Evolutionary conservation across 202 grass and related monocot species (phyloP).

Genomic region (Brachypodium distachyon): DNA sequence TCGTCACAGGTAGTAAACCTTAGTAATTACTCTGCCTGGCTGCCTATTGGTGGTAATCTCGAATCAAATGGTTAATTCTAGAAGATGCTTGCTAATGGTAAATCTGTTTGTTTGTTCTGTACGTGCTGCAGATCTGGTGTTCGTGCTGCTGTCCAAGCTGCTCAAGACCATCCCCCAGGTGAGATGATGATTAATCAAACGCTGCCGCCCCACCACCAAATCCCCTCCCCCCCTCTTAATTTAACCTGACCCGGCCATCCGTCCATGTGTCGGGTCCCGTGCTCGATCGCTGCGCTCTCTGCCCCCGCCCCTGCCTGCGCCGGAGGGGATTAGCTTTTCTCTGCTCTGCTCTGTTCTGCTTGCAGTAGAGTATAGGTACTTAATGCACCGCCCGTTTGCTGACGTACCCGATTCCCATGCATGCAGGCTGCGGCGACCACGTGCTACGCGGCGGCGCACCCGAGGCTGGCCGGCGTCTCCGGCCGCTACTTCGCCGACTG

Average conservation of each 20-base stretch:
- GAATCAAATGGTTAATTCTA: too few relatives aligned
- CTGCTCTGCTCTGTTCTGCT: too few relatives aligned
- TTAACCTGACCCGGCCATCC: background rate
- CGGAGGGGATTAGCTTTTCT: background rate
- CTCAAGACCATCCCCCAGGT: slow-evolving; percentile 98
- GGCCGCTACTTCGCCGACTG: slow-evolving; percentile 91
- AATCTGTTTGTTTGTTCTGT: background rate
- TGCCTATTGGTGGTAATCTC: too few relatives aligned
- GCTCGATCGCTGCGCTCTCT: background rate
- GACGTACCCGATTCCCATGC: background rate
- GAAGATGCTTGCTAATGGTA: too few relatives aligned
- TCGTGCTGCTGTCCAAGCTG: slow-evolving; percentile 83
- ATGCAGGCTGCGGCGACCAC: slow-evolving; percentile 89
- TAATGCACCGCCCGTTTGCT: background rate
- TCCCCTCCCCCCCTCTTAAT: too few relatives aligned
- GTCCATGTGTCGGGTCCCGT: too few relatives aligned
- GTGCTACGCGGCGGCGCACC: slow-evolving; percentile 86
- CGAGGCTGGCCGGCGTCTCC: slow-evolving; percentile 52
- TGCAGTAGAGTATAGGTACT: too few relatives aligned
- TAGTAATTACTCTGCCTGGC: background rate
- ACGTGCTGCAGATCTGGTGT: slow-evolving; percentile 62
- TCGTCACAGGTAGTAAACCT: slow-evolving; percentile 46
- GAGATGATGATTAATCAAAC: background rate
- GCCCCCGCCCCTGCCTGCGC: background rate
- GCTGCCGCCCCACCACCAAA: slow-evolving; percentile 9